Conservation (phyloP, 768 basidiomycete genomes). For the Calvatia gigantea region DNA sequence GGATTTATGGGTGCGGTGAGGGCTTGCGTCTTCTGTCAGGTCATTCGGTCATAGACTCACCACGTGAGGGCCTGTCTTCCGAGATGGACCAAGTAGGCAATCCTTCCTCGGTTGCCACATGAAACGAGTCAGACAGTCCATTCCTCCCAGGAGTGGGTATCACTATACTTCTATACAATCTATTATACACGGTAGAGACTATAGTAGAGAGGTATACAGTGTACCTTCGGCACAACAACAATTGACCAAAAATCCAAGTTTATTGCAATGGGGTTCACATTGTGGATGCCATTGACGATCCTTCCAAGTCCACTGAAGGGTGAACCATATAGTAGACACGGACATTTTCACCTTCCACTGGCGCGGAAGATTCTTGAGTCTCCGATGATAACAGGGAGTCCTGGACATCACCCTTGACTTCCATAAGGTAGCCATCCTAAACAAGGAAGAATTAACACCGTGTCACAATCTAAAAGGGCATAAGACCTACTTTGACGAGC, state of each 20-base stretch:
- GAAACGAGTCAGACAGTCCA: not conserved
- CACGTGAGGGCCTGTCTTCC: constrained; percentile 7
- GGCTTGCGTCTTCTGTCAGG: not conserved
- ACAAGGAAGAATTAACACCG: constrained; percentile 6
- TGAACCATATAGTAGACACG: constrained; percentile 90
- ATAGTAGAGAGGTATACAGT: constrained; percentile 10
- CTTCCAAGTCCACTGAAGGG: constrained; percentile 78
- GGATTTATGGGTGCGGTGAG: not conserved
- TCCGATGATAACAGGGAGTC: constrained; percentile 69
- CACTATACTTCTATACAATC: constrained; percentile 13
- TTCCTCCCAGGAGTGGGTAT: constrained; percentile 5
- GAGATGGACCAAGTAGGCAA: constrained; percentile 11
- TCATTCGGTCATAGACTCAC: not conserved
- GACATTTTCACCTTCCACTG: constrained; percentile 51
- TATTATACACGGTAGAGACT: constrained; percentile 15
- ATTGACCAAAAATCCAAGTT: constrained; percentile 6
- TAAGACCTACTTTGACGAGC: constrained; percentile 74
- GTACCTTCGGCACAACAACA: constrained; percentile 16
- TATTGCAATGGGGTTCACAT: constrained; percentile 12
- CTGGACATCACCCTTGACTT: constrained; percentile 79
- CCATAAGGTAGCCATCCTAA: constrained; percentile 83
- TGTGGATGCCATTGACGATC: constrained; percentile 39
- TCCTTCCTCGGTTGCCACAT: constrained; percentile 3
- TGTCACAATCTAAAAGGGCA: not conserved
- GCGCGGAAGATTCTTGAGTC: constrained; percentile 46